Conservation (phyloP, 164 flowering plant species). For the Saururus chinensis region DNA sequence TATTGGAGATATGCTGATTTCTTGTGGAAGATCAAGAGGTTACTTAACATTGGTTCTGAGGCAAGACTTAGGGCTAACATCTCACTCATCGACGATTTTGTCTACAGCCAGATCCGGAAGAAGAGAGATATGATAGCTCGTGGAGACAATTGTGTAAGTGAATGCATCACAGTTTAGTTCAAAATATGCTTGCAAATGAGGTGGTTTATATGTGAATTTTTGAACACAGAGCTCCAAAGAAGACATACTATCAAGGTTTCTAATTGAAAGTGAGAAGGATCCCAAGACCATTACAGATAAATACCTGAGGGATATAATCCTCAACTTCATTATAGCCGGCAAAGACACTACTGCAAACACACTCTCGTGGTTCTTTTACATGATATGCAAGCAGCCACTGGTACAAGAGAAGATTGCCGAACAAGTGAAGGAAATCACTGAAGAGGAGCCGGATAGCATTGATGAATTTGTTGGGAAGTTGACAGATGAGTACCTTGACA, state of each 20-base stretch:
- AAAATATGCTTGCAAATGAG: not conserved
- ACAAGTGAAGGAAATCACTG: slow-evolving; percentile 22
- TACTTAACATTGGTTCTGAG: slow-evolving; percentile 50
- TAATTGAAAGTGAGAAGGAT: slow-evolving; percentile 29
- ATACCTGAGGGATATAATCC: slow-evolving; percentile 40
- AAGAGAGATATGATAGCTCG: slow-evolving; percentile 26
- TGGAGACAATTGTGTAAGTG: slow-evolving; percentile 27
- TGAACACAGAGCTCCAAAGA: slow-evolving; percentile 19
- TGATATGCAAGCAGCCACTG: slow-evolving; percentile 45
- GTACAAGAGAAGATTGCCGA: slow-evolving; percentile 35
- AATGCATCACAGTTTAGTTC: not conserved
- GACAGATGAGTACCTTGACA: slow-evolving; percentile 40
- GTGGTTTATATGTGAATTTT: not conserved
- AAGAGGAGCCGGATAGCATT: not conserved
- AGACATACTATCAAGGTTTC: slow-evolving; percentile 48
- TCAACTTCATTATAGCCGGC: slow-evolving; percentile 45
- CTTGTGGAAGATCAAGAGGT: slow-evolving; percentile 54
- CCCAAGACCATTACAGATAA: slow-evolving; percentile 27
- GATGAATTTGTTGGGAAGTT: slow-evolving; percentile 26
- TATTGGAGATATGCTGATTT: slow-evolving; percentile 49
- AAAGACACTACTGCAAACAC: slow-evolving; percentile 39
- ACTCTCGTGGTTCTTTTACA: slow-evolving; percentile 47
- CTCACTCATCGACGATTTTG: slow-evolving; percentile 35
- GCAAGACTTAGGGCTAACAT: slow-evolving; percentile 42
- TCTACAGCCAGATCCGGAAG: slow-evolving; percentile 27